A percentile compares a stretch with the other conserved stretches of the same genome.
phyloP scores from a whole-genome alignment of 176 grass and related monocot species.

The Oryza nivara region DNA sequence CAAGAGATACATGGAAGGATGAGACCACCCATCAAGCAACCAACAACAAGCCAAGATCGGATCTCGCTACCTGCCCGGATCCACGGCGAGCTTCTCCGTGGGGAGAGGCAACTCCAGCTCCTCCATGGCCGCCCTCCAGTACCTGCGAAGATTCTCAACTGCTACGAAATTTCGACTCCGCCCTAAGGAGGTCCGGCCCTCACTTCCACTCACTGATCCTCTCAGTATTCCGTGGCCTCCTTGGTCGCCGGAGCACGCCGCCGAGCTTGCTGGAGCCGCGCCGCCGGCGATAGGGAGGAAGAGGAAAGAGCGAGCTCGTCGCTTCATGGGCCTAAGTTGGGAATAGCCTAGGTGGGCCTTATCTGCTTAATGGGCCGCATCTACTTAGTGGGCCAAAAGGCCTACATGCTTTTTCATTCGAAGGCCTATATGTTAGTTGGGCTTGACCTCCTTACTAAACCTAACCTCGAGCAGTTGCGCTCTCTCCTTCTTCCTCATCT shows the following conservation, averaged over 20 bases:
- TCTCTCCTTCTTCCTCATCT: not conserved
- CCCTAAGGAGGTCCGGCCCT: too few species aligned
- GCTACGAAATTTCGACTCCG: not conserved
- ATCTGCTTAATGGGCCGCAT: not conserved
- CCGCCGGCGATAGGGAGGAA: not conserved
- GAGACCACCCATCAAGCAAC: not conserved
- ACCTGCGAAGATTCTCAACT: not conserved
- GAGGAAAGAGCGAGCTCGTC: not conserved
- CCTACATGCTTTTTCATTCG: not conserved
- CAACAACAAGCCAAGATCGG: not conserved
- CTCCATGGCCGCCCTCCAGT: slow-evolving; percentile 33
- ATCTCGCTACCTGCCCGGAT: slow-evolving; percentile 16
- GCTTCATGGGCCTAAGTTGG: not conserved
- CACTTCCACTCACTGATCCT: not conserved
- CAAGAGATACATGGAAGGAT: not conserved
- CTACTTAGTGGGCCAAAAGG: not conserved
- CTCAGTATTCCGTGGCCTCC: too few species aligned
- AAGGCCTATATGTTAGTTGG: not conserved
- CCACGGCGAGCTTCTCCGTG: slow-evolving; percentile 29
- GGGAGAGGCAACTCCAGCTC: slow-evolving; percentile 28
- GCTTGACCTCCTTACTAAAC: not conserved
- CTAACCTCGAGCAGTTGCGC: not conserved
- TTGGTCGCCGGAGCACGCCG: not conserved
- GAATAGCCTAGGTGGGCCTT: not conserved
- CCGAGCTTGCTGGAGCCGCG: not conserved